Base-by-base conservation (phyloP, 1,284 basidiomycete species). In the Boletellus dicymbophilus region DNA sequence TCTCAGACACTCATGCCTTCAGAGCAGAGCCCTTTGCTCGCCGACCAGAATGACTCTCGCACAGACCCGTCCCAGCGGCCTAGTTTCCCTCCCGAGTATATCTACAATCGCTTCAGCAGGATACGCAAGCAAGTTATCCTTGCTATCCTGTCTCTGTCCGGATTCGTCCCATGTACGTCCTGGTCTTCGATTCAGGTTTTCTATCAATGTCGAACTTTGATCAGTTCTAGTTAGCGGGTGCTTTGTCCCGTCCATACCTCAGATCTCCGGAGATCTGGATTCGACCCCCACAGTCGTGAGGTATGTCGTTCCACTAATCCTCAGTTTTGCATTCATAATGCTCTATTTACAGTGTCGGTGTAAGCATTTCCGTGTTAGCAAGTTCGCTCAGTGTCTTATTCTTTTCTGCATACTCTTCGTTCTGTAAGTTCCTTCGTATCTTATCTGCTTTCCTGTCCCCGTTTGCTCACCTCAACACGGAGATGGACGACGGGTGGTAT, bases 181-280 rank as follows among this genome's bases (percentile, higher is more conserved):
- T n/a, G n/a, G n/a, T n/a, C n/a, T n/a, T n/a, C n/a, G n/a, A n/a
- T n/a, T n/a, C n/a, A n/a, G n/a, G n/a, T n/a, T n/a, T n/a, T n/a
- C n/a, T 4, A 38, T 53, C 25, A 37, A 30, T 39, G 28, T 52
- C 20, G 25, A 15, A 23, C 21, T 20, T 6, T 3, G 6, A 31
- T 9, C 20, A 80, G 78, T 75, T 43, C 70, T 81, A 51, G 69
- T 77, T 11, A 65, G 72, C 6, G 70, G 68, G 1, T 70, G 69
- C 25, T 80, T 78, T 56, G 66, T 79, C 12, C 79, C 79, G 0
- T 74, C 72, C 2, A 76, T 81, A 42, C 75, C 74, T 0, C 65
- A 73, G 37, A 72, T 81, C 31, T 65, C 72, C 1, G 53, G 52
- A 7, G 76, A 81, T 36, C 61, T 80, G 21, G 9, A 66, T 43